Evolutionary conservation across 2,329 filamentous ascomycete species (phyloP).

Genomic region (Thyridium curvatum): DNA sequence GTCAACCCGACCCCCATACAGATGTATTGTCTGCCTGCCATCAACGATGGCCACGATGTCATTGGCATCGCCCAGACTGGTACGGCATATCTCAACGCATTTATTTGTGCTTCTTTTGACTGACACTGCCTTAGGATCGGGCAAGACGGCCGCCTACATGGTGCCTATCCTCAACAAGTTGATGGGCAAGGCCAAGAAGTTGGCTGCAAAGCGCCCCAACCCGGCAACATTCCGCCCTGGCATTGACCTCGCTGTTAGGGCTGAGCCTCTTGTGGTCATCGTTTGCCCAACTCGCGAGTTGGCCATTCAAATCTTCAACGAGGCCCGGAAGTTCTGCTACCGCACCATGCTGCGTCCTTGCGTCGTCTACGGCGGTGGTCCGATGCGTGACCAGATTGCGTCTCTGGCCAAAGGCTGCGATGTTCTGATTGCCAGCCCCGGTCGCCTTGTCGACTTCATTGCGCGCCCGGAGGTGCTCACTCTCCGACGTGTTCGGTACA

Average conservation of each 20-base stretch:
- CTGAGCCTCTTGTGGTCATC: constrained; percentile 83
- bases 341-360: constrained; percentile 90
- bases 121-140: constrained; percentile 59
- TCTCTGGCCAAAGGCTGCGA: constrained; percentile 83
- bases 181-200: constrained; percentile 92
- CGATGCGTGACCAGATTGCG: constrained; percentile 59
- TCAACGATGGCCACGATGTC: constrained; percentile 71
- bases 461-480: constrained; percentile 61
- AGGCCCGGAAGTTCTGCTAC: constrained; percentile 88
- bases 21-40: constrained; percentile 73
- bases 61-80: constrained; percentile 91
- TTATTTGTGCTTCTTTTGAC: background rate
- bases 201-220: constrained; percentile 72
- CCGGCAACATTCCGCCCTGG: constrained; percentile 46
- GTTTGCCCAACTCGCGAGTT: constrained; percentile 85
- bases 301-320: constrained; percentile 91
- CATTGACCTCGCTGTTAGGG: constrained; percentile 46
- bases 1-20: constrained; percentile 77
- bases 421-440: constrained; percentile 80
- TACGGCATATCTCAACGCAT: constrained; percentile 34
- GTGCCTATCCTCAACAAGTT: constrained; percentile 83
- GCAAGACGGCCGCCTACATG: constrained; percentile 91
- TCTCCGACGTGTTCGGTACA: constrained; percentile 70
- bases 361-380: constrained; percentile 81
- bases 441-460: constrained; percentile 82